Conservation (phyloP, 352 stramenopile genomes). For the Pythium apleroticum region DNA sequence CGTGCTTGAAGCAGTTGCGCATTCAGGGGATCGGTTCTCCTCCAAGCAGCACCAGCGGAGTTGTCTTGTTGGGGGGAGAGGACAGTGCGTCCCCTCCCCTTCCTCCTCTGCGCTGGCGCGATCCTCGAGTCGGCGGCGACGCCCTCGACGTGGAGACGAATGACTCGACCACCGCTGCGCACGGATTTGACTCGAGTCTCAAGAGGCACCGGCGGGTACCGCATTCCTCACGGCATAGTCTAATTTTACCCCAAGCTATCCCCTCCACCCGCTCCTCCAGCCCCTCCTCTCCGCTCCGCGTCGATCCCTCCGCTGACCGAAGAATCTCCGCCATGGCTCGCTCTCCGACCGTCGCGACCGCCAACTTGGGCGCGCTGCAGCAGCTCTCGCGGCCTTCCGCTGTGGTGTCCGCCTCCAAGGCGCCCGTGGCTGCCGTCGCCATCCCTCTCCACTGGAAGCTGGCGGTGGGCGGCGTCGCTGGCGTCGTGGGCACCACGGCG, state of each 20-base stretch:
- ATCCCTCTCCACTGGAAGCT: slow-evolving; percentile 87
- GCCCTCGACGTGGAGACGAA: slow-evolving; percentile 17
- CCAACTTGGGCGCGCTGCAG: slow-evolving; percentile 15
- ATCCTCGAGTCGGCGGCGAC: neutral
- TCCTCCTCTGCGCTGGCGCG: slow-evolving; percentile 1
- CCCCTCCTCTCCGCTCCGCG: neutral
- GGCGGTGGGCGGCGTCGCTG: slow-evolving; percentile 80
- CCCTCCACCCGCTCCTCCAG: neutral
- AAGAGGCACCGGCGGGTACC: neutral
- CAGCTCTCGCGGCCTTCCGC: slow-evolving; percentile 26
- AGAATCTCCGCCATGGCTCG: slow-evolving; percentile 10
- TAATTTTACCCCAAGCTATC: slow-evolving; percentile 17
- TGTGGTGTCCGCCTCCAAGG: slow-evolving; percentile 5
- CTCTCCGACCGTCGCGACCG: slow-evolving; percentile 16
- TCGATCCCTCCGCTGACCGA: neutral
- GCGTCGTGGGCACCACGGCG: slow-evolving; percentile 74
- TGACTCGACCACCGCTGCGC: slow-evolving; percentile 7
- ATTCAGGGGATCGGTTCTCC: neutral
- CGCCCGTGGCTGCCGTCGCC: slow-evolving; percentile 3
- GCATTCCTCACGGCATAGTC: slow-evolving; percentile 1
- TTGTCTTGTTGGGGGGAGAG: neutral
- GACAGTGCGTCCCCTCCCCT: slow-evolving; percentile 9
- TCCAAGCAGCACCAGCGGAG: slow-evolving; percentile 6
- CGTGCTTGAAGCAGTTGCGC: slow-evolving; percentile 15
- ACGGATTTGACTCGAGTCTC: neutral